Base-by-base conservation (phyloP, 2,329 filamentous ascomycete species). In the Zymoseptoria passerinii region DNA sequence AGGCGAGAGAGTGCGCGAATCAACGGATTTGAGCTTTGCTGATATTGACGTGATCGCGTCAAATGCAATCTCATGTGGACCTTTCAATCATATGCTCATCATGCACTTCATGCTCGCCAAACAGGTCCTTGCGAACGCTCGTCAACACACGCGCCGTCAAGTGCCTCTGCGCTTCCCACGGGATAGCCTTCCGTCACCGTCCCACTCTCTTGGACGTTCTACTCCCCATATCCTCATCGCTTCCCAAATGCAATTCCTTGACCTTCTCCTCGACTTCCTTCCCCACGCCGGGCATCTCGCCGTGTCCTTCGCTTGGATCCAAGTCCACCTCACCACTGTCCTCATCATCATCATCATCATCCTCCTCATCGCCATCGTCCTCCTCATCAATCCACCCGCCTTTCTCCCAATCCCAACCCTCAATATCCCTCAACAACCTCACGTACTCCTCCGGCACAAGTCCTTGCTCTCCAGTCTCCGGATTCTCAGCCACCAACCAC, bases 371-470 rank as follows among this genome's bases (percentile, higher is more conserved):
- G 16, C 51, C 53, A 51, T 58, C 56, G 44, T 61, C 61, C 53
- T 75, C 73, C 4, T 71, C 61, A 48, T 73, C 69, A 4, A 70
- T 64, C 23, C 92, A 92, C 16, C 90, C 90, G 71, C 96, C 91
- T 55, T 96, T 96, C 59, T 66, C 67, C 68, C 96, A 90, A 85
- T 72, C 70, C 35, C 91, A 92, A 19, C 92, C 92, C 72, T 96
- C 91, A 57, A 97, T 96, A 69, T 97, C 91, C 52, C 91, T 85
- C 60, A 99, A 80, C 51, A 99, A 78, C 16, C 94, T 86, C 49
- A 99, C 94, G 71, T 97, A 99, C 73, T 95, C 92, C 74, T 99
- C 94, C 0, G 94, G 94, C 1, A 99, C 94, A 40, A 99, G 80
- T 0, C 94, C 94, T 68, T 90, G 95, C 75, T 99, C 94, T 1